Percentiles rank a stretch among this genome's conserved stretches.
phyloP scores from a whole-genome alignment of 2,329 filamentous ascomycete genomes.

The Apiospora rasikravindrae region DNA sequence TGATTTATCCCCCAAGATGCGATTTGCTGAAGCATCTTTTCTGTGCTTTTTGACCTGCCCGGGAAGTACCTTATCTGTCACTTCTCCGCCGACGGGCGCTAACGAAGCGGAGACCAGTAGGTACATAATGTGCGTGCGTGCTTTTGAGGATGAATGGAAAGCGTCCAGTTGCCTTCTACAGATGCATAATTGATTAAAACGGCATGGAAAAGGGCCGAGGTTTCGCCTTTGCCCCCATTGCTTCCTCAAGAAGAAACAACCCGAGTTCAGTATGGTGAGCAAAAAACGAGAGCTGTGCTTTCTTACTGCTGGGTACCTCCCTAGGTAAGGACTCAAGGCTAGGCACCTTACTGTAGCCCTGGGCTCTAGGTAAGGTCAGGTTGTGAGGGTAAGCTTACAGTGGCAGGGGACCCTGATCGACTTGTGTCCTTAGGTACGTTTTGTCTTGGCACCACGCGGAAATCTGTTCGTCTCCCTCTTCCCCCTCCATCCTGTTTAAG shows the following conservation, averaged over 20 bases:
- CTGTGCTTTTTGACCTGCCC: background rate
- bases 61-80: slow-evolving; percentile 14
- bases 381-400: background rate
- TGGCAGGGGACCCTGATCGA: slow-evolving; percentile 5
- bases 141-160: background rate
- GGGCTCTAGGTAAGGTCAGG: background rate
- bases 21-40: slow-evolving; percentile 9
- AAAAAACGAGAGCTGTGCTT: background rate
- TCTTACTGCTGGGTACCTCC: background rate
- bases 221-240: background rate
- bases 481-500: slow-evolving; percentile 20
- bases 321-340: too few species aligned
- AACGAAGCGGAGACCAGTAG: background rate
- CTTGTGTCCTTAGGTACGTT: background rate
- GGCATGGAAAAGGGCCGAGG: slow-evolving; percentile 4
- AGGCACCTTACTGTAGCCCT: background rate
- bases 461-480: slow-evolving; percentile 12
- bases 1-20: background rate
- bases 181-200: background rate
- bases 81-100: slow-evolving; percentile 7
- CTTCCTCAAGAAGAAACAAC: background rate
- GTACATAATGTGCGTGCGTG: background rate
- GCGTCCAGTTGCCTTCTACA: background rate
- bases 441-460: slow-evolving; percentile 20
- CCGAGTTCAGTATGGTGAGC: background rate